A percentile compares a stretch with the other conserved stretches of the same genome.
phyloP scores from a whole-genome alignment of 306 rosid genomes.

The Dicorynia guianensis region DNA sequence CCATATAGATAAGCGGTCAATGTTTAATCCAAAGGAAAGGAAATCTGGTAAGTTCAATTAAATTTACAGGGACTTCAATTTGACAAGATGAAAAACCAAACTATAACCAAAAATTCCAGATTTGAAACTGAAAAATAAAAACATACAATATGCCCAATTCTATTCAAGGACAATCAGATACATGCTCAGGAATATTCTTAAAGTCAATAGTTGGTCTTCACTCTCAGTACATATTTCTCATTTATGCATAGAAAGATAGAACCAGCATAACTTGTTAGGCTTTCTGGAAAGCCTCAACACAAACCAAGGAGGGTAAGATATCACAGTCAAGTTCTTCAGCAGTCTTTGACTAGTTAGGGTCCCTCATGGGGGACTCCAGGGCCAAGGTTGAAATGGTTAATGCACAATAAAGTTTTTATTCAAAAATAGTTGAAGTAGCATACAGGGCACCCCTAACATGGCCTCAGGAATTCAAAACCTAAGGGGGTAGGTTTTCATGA shows the following conservation, averaged over 20 bases:
- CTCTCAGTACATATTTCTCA: too few relatives aligned
- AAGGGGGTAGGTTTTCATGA: too few relatives aligned
- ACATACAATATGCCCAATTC: background rate
- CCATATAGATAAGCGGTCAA: slow-evolving; percentile 33
- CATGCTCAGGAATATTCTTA: background rate
- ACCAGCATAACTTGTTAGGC: background rate
- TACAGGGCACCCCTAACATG: too few relatives aligned
- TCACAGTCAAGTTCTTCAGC: too few relatives aligned
- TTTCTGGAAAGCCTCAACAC: background rate
- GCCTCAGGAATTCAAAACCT: too few relatives aligned
- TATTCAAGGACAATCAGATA: background rate
- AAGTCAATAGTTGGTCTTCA: background rate
- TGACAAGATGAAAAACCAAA: background rate
- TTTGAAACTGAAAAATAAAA: background rate
- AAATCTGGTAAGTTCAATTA: background rate
- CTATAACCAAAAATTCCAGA: background rate
- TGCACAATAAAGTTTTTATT: too few relatives aligned
- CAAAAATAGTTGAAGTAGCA: too few relatives aligned
- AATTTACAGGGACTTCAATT: background rate
- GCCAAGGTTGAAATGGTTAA: too few relatives aligned
- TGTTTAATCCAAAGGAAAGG: slow-evolving; percentile 2
- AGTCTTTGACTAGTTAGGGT: too few relatives aligned
- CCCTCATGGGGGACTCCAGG: too few relatives aligned
- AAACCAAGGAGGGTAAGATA: background rate
- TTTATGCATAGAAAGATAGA: background rate